Evolutionary conservation across 495 filamentous ascomycete genomes (phyloP), one percentile per base, ranked within the genome.

Genomic region (Sordaria brevicollis): DNA sequence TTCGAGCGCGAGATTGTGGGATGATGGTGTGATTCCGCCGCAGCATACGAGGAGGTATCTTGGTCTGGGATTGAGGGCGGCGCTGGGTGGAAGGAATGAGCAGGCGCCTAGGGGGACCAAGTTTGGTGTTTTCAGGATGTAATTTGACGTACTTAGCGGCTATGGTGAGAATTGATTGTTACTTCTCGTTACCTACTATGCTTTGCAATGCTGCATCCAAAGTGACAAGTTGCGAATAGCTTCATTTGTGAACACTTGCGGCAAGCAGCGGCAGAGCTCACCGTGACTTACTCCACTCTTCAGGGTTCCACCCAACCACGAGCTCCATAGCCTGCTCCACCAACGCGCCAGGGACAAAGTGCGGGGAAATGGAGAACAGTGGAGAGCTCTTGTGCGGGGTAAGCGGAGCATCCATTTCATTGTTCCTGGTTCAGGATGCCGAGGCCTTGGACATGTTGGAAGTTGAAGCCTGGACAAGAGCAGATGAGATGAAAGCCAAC

Each of bases 91-190:
- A 13, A 83, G 84, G 74, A 87, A 86, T 72, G 83, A 84, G 54
- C 81, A 88, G 69, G 74, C 81, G 65, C 85, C 86, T 35, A 83
- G 84, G 71, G 84, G 87, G 75, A 97, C 92, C 21, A 89, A 83
- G 78, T 99, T 96, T 86, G 95, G 95, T 38, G 91, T 99, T 11
- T 99, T 98, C 83, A 90, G 95, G 79, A 99, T 99, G 95, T 99
- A 80, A 68, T 69, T 29, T 17, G 65, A n/a, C n/a, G n/a, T n/a
- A n/a, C n/a, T n/a, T 31, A 57, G 49, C 49, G 25, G 43, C 15
- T 10, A 21, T 29, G 43, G 43, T 31, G 49, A 2, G 8, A 17
- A 15, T 31, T 6, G 11, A 31, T 7, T 31, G 21, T 57, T 29
- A 4, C 11, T 57, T 57, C 35, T 9, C 21, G 6, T 2, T 15